Base-by-base conservation (phyloP, 2,329 filamentous ascomycete species). In the Colletotrichum viniferum region DNA sequence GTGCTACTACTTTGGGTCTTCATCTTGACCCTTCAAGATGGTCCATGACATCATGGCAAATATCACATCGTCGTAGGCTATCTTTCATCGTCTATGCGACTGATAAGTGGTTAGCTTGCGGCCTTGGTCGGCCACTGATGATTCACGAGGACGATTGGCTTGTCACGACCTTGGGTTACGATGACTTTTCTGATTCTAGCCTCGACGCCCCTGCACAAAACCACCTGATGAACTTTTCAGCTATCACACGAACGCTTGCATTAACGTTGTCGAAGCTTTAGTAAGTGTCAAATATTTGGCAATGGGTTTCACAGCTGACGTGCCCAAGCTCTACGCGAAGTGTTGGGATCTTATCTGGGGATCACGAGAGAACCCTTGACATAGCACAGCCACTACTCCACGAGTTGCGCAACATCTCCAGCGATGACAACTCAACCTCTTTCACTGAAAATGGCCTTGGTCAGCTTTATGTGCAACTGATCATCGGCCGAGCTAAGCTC, bases 21-120 rank as follows among this genome's bases (percentile, higher is more conserved):
- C 75, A 79, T 30, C 58, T 78, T 6, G 71, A 79, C 10, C 73
- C 77, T 7, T 68, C 66, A 5, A 18, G 34, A 13, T 79, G 78
- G 78, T 70, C 70, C 13, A 74, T 79, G 30, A 28, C 77, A 1
- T 12, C 62, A 7, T 55, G 52, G 34, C 76, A 79, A 55, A 76
- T 72, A 28, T 34, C 72, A 18, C 73, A 77, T 12, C 55, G 77
- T 5, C 74, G 71, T 3, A 69, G 78, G 16, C 70, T 79, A 2
- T 77, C 78, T 1, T 78, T 77, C 28, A 21, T 61, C 13, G 69
- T 79, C 7, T 79, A 74, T 30, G 71, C 67, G 4, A 67, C 69
- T 6, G 78, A 79, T 32, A 78, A 60, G n/a, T 79, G 78, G 78
- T 38, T 77, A 5, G 71, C 77, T 6, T 76, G 74, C 7, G 67